phyloP scores from a whole-genome alignment of 371 early-diverging fungal genomes.

The Mortierella sp. region DNA sequence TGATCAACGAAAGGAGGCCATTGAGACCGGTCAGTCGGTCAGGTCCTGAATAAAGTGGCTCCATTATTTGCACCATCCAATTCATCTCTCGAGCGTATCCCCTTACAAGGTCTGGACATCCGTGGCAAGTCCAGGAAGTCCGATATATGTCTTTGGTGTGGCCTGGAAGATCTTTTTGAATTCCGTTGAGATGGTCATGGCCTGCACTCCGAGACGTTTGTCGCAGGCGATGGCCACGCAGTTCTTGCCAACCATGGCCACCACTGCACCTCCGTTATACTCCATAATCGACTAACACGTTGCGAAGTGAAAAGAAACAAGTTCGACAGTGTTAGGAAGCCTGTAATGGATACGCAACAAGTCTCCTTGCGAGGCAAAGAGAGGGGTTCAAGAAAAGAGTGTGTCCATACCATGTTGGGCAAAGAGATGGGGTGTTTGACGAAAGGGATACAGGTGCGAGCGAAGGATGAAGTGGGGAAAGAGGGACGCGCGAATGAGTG shows the following conservation, averaged over 20 bases:
- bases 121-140: conserved; percentile 96
- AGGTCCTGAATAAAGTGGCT: too few relatives aligned
- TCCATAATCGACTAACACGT: conserved; percentile 77
- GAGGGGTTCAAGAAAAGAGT: background rate
- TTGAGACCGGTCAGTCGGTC: too few relatives aligned
- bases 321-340: background rate
- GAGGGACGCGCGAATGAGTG: background rate
- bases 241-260: conserved; percentile 99
- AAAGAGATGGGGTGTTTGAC: background rate
- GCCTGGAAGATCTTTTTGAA: conserved; percentile 95
- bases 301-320: background rate
- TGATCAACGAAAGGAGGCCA: too few relatives aligned
- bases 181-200: conserved; percentile 92
- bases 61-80: too few relatives aligned
- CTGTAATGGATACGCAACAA: background rate
- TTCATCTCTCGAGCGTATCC: background rate
- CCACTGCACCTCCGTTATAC: conserved; percentile 95
- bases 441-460: background rate
- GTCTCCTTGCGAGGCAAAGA: background rate
- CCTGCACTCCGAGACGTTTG: conserved; percentile 91
- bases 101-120: conserved; percentile 96
- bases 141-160: conserved; percentile 89
- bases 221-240: conserved; percentile 99
- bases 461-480: background rate
- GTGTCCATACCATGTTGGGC: conserved; percentile 12